Conservation (phyloP, 352 stramenopile genomes). For the Globisporangium ultimum region DNA sequence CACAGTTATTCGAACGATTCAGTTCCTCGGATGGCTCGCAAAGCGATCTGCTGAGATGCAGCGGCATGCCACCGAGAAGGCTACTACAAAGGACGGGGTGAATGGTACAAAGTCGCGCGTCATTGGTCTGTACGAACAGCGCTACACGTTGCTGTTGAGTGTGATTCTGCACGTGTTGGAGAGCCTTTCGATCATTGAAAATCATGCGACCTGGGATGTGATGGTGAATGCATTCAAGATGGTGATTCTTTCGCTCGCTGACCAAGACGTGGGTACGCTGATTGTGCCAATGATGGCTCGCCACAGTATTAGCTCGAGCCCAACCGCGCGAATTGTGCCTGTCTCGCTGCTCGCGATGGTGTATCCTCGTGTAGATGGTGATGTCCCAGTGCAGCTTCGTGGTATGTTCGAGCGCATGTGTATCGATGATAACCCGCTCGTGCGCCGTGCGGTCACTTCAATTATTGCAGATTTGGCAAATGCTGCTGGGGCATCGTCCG, state of each 20-base stretch:
- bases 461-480: slow-evolving; percentile 76
- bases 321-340: slow-evolving; percentile 79
- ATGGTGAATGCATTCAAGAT: slow-evolving; percentile 85
- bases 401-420: slow-evolving; percentile 88
- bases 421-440: slow-evolving; percentile 82
- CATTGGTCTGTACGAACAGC: slow-evolving; percentile 27
- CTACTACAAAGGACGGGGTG: not conserved
- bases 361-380: slow-evolving; percentile 63
- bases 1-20: slow-evolving; percentile 79
- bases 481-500: slow-evolving; percentile 43
- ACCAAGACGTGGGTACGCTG: slow-evolving; percentile 56
- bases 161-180: slow-evolving; percentile 82
- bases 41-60: slow-evolving; percentile 67
- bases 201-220: slow-evolving; percentile 86
- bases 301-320: slow-evolving; percentile 80
- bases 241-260: slow-evolving; percentile 55
- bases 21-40: slow-evolving; percentile 77
- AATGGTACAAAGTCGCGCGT: slow-evolving; percentile 15
- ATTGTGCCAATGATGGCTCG: slow-evolving; percentile 79
- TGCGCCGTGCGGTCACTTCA: slow-evolving; percentile 77
- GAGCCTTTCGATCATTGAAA: slow-evolving; percentile 87
- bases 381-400: slow-evolving; percentile 77
- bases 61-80: slow-evolving; percentile 36
- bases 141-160: slow-evolving; percentile 69
- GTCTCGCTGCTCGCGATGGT: slow-evolving; percentile 75